Conservation (phyloP, 1,139 yeast genomes). For the Pichia sp. region DNA sequence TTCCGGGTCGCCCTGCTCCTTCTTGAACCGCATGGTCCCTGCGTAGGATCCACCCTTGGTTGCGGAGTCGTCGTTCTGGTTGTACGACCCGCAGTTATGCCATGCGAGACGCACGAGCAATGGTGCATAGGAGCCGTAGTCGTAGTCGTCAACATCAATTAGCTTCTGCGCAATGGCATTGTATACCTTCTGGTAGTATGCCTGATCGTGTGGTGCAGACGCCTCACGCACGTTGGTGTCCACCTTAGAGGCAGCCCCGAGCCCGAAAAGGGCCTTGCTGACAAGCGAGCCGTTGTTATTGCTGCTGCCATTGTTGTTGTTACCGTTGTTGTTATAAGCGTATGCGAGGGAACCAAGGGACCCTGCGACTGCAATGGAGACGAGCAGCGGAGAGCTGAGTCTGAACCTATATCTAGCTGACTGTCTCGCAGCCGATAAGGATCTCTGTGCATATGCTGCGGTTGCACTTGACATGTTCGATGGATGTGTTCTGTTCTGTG, state of each 20-base stretch:
- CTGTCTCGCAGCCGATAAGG: conserved; percentile 1
- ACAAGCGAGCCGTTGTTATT: conserved; percentile 6
- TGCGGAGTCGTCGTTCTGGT: conserved; percentile 45
- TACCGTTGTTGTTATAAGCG: conserved; percentile 12
- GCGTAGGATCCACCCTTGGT: conserved; percentile 72
- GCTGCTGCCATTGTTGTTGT: conserved; percentile 14
- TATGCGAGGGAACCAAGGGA: conserved; percentile 23
- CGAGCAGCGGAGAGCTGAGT: conserved; percentile 3
- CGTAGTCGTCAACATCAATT: conserved; percentile 70
- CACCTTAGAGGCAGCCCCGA: conserved; percentile 23
- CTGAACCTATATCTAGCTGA: conserved; percentile 5
- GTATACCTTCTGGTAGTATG: conserved; percentile 72
- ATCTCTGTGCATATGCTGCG: conserved; percentile 5
- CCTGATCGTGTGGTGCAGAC: conserved; percentile 32
- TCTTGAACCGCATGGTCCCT: conserved; percentile 73
- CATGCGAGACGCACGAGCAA: conserved; percentile 61
- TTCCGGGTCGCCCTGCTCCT: conserved; percentile 67
- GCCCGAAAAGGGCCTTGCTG: conserved; percentile 24
- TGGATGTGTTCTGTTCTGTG: not conserved
- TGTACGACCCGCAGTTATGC: conserved; percentile 70
- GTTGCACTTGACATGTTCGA: conserved; percentile 1
- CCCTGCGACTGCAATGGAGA: conserved; percentile 20
- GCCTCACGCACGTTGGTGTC: conserved; percentile 29
- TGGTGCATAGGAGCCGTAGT: conserved; percentile 68
- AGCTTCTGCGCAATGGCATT: conserved; percentile 75